Conservation (phyloP, 2,329 filamentous ascomycete genomes). For the Neonectria hederae region DNA sequence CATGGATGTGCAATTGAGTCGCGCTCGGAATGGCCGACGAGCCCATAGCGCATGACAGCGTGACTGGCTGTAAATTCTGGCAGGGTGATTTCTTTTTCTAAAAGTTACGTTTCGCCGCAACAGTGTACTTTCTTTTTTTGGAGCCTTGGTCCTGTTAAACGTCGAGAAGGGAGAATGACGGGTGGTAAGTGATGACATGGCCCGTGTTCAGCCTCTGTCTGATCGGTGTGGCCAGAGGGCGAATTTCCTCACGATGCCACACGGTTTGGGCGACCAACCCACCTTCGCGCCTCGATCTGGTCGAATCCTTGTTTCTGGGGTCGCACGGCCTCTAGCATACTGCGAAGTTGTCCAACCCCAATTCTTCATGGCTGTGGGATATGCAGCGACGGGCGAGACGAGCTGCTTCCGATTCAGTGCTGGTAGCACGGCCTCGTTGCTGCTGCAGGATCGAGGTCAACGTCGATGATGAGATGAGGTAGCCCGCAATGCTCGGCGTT, state of each 20-base stretch:
- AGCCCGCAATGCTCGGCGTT: slow-evolving; percentile 7
- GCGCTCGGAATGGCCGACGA: slow-evolving; percentile 36
- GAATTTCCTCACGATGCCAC: neutral
- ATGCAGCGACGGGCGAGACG: slow-evolving; percentile 3
- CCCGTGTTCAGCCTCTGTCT: neutral
- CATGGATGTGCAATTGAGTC: slow-evolving; percentile 30
- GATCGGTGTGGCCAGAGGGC: neutral
- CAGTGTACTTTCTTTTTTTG: slow-evolving; percentile 5
- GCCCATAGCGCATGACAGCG: slow-evolving; percentile 15
- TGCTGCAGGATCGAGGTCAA: slow-evolving; percentile 28
- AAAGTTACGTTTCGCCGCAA: slow-evolving; percentile 8
- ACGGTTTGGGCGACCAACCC: slow-evolving; percentile 1
- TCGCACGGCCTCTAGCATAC: slow-evolving; percentile 17
- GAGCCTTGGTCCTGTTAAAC: neutral
- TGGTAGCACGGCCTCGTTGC: slow-evolving; percentile 27
- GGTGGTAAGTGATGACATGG: neutral
- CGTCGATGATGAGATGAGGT: slow-evolving; percentile 23
- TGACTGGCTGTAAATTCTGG: slow-evolving; percentile 5
- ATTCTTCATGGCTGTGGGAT: neutral
- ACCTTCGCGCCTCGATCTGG: slow-evolving; percentile 4
- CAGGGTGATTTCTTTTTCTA: slow-evolving; percentile 20
- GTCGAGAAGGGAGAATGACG: neutral
- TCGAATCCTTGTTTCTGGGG: slow-evolving; percentile 9
- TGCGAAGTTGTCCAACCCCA: slow-evolving; percentile 16
- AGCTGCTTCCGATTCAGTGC: neutral